These are phyloP conservation scores for Botryococcus braunii DNA, from an alignment of 163 green algal genomes.

Conservation along the genomic window DNA sequence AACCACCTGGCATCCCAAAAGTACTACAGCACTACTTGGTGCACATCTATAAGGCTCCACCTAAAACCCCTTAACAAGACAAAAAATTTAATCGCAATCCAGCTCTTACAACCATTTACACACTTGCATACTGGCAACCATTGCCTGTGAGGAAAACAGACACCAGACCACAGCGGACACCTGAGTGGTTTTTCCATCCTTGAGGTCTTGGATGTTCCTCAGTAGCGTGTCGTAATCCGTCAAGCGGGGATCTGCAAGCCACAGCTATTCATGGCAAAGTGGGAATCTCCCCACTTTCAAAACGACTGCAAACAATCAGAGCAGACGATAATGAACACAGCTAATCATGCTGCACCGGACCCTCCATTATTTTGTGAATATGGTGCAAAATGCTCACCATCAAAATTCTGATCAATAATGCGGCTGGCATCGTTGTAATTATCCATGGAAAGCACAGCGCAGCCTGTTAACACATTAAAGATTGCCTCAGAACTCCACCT, in stretches of 20 bases:
- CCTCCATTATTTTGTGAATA: neutral
- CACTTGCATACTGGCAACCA: too few species aligned
- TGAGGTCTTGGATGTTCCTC: conserved; percentile 75
- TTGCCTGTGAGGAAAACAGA: too few species aligned
- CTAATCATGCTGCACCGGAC: too few species aligned
- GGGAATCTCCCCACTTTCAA: too few species aligned
- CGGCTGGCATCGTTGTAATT: conserved; percentile 96
- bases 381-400: conserved; percentile 64
- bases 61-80: too few species aligned
- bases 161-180: conserved; percentile 24
- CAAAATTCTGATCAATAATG: conserved; percentile 90
- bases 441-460: conserved; percentile 87
- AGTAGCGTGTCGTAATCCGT: conserved; percentile 92
- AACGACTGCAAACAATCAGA: neutral
- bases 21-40: too few species aligned
- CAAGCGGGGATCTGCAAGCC: conserved; percentile 82
- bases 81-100: too few species aligned
- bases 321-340: neutral
- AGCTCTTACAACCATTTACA: too few species aligned
- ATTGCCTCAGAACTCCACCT: neutral
- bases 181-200: conserved; percentile 57
- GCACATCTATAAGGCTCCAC: too few species aligned
- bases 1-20: too few species aligned
- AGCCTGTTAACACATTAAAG: conserved; percentile 31
- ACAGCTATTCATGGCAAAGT: too few species aligned